Conservation (phyloP, 148 eudicot genomes). For the Salicornia ramosissima region DNA sequence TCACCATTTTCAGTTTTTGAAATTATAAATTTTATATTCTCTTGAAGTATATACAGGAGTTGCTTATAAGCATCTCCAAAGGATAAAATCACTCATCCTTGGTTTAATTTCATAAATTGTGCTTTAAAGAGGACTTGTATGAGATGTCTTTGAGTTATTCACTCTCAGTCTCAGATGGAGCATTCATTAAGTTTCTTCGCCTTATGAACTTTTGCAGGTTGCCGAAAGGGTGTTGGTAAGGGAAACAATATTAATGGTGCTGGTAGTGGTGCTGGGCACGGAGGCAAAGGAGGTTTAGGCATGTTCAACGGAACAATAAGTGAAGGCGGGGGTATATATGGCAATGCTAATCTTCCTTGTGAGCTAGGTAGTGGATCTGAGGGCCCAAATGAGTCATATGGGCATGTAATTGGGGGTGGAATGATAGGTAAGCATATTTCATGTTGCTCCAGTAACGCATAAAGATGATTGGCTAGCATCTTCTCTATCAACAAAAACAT, state of each 20-base stretch:
- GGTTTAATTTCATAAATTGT: neutral
- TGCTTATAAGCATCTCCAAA: neutral
- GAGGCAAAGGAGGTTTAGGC: slow-evolving; percentile 83
- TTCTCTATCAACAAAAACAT: neutral
- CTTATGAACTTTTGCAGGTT: slow-evolving; percentile 39
- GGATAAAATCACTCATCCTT: neutral
- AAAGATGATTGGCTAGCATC: neutral
- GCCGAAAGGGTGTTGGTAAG: slow-evolving; percentile 63
- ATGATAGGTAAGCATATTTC: slow-evolving; percentile 55
- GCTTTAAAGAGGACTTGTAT: neutral
- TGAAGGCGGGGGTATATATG: slow-evolving; percentile 73
- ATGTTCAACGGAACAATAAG: slow-evolving; percentile 55
- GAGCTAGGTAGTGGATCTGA: slow-evolving; percentile 87
- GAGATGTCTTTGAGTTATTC: neutral
- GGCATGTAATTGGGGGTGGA: slow-evolving; percentile 77
- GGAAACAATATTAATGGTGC: slow-evolving; percentile 76
- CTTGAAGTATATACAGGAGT: neutral
- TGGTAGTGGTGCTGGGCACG: slow-evolving; percentile 94
- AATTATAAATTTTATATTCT: neutral
- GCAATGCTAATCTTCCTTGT: slow-evolving; percentile 79
- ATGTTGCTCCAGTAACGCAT: neutral
- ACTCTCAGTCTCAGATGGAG: neutral
- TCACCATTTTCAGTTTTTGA: neutral
- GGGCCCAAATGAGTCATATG: slow-evolving; percentile 55
- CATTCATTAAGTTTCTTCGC: neutral